Base-by-base conservation (phyloP, 1,284 basidiomycete genomes). In the Macrocybe sp. region DNA sequence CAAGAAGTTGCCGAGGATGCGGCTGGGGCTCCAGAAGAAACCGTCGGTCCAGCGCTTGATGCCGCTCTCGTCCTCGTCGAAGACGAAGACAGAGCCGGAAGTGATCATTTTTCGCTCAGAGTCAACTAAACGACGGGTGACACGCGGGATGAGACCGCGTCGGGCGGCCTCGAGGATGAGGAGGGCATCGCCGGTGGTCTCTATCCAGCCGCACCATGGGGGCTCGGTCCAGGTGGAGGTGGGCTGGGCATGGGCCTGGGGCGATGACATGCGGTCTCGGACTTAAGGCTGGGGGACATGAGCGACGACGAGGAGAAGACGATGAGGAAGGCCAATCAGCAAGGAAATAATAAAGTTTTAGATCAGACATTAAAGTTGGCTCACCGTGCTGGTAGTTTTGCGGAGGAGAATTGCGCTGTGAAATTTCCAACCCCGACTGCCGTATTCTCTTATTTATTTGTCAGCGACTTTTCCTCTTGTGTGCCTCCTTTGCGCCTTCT, bases 11-110 rank as follows among this genome's bases (percentile, higher is more conserved):
- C 91, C 92, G 41, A 97, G 74, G 38, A 97, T 94, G 43, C 92
- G 75, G 50, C 85, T 83, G 1, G 86, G 87, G 54, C 82, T 85
- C 96, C 95, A 98, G 60, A 91, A 89, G 64, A 92, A 86, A 4
- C 95, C 95, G 68, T 99, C 95, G 0, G 96, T 99, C 95, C 96
- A 98, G 44, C 96, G 80, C 72, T 97, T 97, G 74, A 99, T 98
- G 34, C 94, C 94, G 59, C 91, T 93, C 68, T 97, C 93, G 58
- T 92, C 86, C 72, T 97, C 95, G 66, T 99, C 93, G 64, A 98
- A 98, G 51, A 98, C 95, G 61, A 97, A 99, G 31, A 99, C 92
- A 3, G 90, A 89, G 49, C 96, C 96, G 6, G 89, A 93, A 30
- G 85, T 83, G 62, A 99, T 96, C 82, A 96, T 90, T 58, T 84